phyloP scores from a whole-genome alignment of 148 eudicot species.

The Rhododendron vialii region DNA sequence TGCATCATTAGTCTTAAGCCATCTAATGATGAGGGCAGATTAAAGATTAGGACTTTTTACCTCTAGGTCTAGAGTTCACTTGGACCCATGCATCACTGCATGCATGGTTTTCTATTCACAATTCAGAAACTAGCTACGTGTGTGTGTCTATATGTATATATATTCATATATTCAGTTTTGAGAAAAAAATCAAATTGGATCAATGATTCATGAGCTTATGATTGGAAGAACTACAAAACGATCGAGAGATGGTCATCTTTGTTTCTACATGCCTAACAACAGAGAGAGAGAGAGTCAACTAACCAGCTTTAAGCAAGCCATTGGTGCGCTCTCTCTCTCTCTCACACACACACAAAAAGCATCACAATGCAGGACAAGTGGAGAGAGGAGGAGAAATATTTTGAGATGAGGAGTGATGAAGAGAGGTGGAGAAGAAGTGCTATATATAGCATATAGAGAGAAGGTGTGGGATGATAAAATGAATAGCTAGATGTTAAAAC shows the following conservation, averaged over 20 bases:
- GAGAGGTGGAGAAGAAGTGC: not conserved
- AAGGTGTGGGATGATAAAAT: not conserved
- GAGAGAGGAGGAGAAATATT: not conserved
- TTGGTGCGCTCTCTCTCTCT: not conserved
- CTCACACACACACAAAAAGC: not conserved
- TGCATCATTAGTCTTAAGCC: not conserved
- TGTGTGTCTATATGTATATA: no score
- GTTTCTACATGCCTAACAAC: not conserved
- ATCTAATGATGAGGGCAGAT: not conserved
- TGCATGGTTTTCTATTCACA: not conserved
- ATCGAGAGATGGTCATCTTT: not conserved
- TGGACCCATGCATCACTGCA: not conserved
- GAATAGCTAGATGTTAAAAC: no score
- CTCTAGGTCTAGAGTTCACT: no score
- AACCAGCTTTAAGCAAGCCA: conserved; percentile 24
- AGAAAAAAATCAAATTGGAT: not conserved
- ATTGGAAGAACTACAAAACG: not conserved
- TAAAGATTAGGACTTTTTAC: no score
- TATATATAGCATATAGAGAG: not conserved
- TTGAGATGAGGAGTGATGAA: not conserved
- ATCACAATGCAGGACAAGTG: not conserved
- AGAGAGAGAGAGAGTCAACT: not conserved
- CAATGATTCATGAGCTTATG: not conserved
- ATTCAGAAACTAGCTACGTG: not conserved
- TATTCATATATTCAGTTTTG: not conserved